Evolutionary conservation across 495 filamentous ascomycete species (phyloP).

Genomic region (Aspergillus steynii): DNA sequence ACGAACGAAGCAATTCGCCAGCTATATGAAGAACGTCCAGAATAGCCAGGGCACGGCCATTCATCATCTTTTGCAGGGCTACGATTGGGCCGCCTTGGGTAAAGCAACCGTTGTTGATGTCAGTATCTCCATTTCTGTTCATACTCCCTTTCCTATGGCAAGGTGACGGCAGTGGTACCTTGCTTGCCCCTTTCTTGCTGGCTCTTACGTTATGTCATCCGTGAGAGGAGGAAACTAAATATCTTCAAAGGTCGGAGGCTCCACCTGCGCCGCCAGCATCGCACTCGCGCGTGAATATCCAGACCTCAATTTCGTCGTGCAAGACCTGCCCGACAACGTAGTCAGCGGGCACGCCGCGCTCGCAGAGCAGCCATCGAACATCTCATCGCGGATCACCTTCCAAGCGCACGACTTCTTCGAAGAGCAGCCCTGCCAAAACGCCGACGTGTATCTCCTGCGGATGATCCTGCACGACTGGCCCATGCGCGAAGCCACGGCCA

Average conservation of each 20-base stretch:
- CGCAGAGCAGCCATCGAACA: constrained; percentile 22
- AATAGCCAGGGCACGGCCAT: constrained; percentile 19
- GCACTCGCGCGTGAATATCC: constrained; percentile 33
- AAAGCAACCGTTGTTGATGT: constrained; percentile 24
- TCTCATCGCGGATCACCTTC: constrained; percentile 38
- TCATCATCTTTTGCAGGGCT: constrained; percentile 26
- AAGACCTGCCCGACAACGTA: constrained; percentile 22
- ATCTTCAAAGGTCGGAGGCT: constrained; percentile 30
- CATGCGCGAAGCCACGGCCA: constrained; percentile 40
- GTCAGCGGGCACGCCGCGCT: not conserved
- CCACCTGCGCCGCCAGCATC: constrained; percentile 25
- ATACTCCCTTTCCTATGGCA: not conserved
- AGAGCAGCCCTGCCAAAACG: constrained; percentile 44
- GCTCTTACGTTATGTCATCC: too few species aligned
- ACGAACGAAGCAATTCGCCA: constrained; percentile 17
- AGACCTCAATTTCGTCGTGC: constrained; percentile 27
- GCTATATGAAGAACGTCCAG: constrained; percentile 23
- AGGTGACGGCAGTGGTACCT: too few species aligned
- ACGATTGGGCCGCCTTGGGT: constrained; percentile 23
- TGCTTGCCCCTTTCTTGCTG: too few species aligned
- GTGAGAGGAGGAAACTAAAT: too few species aligned
- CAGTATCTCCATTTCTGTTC: constrained; percentile 6
- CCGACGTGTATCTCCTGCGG: constrained; percentile 57
- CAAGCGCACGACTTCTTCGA: constrained; percentile 51
- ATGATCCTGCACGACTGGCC: constrained; percentile 56